A percentile compares a stretch with the other conserved stretches of the same genome.
These are phyloP conservation scores for Caryopteris hybrid DNA, from an alignment of 305 asterid genomes.

Conservation along the genomic window DNA sequence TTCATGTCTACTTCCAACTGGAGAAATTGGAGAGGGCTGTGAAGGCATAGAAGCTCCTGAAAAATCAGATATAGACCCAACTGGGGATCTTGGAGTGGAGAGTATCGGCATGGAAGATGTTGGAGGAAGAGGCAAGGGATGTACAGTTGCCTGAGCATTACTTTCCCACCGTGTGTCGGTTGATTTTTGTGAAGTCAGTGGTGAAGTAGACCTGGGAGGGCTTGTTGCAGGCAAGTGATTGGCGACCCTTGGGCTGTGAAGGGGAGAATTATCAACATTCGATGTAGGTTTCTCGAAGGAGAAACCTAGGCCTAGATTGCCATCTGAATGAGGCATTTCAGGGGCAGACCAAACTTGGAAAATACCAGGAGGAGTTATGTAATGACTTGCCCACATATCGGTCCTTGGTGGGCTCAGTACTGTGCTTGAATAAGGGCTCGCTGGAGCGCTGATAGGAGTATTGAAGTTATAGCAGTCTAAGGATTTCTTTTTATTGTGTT, in stretches of 20 bases:
- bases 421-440: slow-evolving; percentile 65
- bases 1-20: slow-evolving; percentile 30
- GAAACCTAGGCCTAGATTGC: slow-evolving; percentile 29
- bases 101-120: slow-evolving; percentile 31
- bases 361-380: slow-evolving; percentile 35
- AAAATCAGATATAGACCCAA: slow-evolving; percentile 28
- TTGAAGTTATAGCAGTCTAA: slow-evolving; percentile 8
- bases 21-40: slow-evolving; percentile 22
- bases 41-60: slow-evolving; percentile 26
- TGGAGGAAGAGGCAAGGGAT: slow-evolving; percentile 78
- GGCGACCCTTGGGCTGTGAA: no score
- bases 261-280: no score
- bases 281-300: no score
- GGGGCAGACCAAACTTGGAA: slow-evolving; percentile 74
- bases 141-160: slow-evolving; percentile 49
- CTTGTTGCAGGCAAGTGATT: no score
- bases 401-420: slow-evolving; percentile 29
- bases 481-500: slow-evolving; percentile 19
- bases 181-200: slow-evolving; percentile 12
- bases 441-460: slow-evolving; percentile 47
- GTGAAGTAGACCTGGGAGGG: slow-evolving; percentile 17
- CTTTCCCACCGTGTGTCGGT: slow-evolving; percentile 32
- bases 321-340: slow-evolving; percentile 41
- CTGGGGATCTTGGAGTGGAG: slow-evolving; percentile 23
- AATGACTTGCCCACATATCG: slow-evolving; percentile 23